Base-by-base conservation (phyloP, 768 basidiomycete species). In the Hericium alpestre region DNA sequence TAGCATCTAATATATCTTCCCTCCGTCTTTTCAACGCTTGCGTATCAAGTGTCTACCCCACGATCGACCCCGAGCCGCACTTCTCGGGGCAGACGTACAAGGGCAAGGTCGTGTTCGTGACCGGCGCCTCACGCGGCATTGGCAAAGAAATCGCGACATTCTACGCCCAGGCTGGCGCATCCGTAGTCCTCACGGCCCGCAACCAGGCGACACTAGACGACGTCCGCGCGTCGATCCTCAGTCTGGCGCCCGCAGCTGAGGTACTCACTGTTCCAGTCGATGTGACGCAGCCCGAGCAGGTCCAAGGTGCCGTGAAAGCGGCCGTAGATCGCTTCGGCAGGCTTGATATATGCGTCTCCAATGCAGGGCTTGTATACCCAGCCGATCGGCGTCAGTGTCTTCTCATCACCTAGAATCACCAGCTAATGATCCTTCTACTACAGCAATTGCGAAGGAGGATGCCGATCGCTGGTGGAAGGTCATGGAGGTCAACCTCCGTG, bases 381-480 rank as follows among this genome's bases (percentile, higher is more conserved):
- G n/a, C n/a, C n/a, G 20, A 38, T 22, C 16, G 13, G 20, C 20
- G 39, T 27, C n/a, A 18, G 23, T 20, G 4, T n/a, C 9, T n/a
- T 13, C 9, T 20, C 15, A 18, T 22, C 16, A 18, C 16, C 22
- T 23, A 4, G 7, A 32, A 32, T 32, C 8, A 32, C 9, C 32
- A 32, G 32, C 8, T 32, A 1, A 32, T 32, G 20, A 39, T 2
- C 15, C 9, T n/a, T 11, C 9, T n/a, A 20, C 32, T 6, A 46
- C 38, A 61, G 60, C 60, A 13, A 57, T 61, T 43, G 59, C 56
- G 11, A 60, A 64, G 39, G 58, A 56, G 51, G 63, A 67, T 53
- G 56, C 65, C 3, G 59, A 59, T 6, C 58, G 63, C 47, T 69
- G 66, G 64, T 64, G 64, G 65, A 61, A 61, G 27, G 56, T 56